Conservation (phyloP, 352 stramenopile genomes). For the Phytophthora pistaciae region DNA sequence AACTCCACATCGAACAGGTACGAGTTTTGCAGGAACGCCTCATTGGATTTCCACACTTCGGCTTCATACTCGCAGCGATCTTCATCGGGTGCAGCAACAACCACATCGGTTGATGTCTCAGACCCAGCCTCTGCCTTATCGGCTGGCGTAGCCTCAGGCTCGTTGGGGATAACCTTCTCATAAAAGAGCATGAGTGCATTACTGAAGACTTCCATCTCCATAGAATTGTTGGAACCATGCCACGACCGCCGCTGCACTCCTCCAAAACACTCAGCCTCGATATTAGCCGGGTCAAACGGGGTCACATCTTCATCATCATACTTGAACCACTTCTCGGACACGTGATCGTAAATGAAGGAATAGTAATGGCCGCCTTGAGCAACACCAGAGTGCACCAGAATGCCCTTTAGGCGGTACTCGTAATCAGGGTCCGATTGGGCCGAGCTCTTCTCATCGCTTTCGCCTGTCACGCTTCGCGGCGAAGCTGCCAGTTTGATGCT, state of each 20-base stretch:
- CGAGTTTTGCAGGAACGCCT: slow-evolving; percentile 94
- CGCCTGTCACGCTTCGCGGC: slow-evolving; percentile 26
- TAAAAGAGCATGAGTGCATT: slow-evolving; percentile 99
- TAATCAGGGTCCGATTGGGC: slow-evolving; percentile 91
- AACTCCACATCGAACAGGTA: slow-evolving; percentile 97
- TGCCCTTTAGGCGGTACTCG: slow-evolving; percentile 97
- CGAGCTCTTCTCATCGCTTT: slow-evolving; percentile 25
- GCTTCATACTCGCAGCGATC: slow-evolving; percentile 84
- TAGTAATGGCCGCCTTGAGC: slow-evolving; percentile 99
- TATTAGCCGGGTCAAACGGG: slow-evolving; percentile 96
- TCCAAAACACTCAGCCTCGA: slow-evolving; percentile 99
- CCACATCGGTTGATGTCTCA: slow-evolving; percentile 18
- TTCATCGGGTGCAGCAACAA: slow-evolving; percentile 42
- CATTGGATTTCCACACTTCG: slow-evolving; percentile 95
- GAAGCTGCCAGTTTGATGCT: slow-evolving; percentile 33
- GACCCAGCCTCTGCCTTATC: slow-evolving; percentile 14
- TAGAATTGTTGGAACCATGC: slow-evolving; percentile 95
- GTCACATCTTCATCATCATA: slow-evolving; percentile 99
- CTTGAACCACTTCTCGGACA: slow-evolving; percentile 97
- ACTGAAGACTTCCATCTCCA: slow-evolving; percentile 98
- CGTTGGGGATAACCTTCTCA: slow-evolving; percentile 93
- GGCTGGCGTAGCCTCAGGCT: slow-evolving; percentile 38
- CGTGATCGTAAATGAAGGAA: slow-evolving; percentile 91
- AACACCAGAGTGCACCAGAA: slow-evolving; percentile 98
- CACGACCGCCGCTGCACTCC: slow-evolving; percentile 94